Conservation (phyloP, 768 basidiomycete genomes). For the Macrolepiota fuliginosa region DNA sequence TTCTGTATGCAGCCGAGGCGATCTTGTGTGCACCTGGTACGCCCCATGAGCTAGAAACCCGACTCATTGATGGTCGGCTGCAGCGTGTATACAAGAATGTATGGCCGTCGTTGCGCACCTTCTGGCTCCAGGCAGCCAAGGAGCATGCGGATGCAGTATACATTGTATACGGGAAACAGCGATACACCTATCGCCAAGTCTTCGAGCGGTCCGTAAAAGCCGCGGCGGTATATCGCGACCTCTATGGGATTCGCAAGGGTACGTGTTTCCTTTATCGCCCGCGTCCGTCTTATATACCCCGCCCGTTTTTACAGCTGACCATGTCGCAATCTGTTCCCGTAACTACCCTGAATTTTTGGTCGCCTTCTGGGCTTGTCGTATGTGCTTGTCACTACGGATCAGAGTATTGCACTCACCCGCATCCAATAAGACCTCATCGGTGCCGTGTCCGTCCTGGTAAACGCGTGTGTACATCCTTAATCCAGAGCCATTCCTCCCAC, state of each 20-base stretch:
- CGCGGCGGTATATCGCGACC: slow-evolving; percentile 32
- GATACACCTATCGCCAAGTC: slow-evolving; percentile 40
- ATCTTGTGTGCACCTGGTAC: slow-evolving; percentile 38
- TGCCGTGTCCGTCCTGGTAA: slow-evolving; percentile 45
- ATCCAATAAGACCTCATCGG: slow-evolving; percentile 38
- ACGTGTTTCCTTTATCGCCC: neutral
- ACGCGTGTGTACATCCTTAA: slow-evolving; percentile 32
- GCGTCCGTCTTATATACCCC: neutral
- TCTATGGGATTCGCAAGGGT: slow-evolving; percentile 52
- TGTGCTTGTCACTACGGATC: slow-evolving; percentile 13
- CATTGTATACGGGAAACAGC: slow-evolving; percentile 46
- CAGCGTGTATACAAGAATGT: slow-evolving; percentile 52
- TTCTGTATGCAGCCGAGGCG: slow-evolving; percentile 24
- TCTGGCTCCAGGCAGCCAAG: slow-evolving; percentile 40
- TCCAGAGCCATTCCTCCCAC: neutral
- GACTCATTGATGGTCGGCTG: slow-evolving; percentile 40
- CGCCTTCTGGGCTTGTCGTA: slow-evolving; percentile 48
- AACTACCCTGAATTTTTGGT: slow-evolving; percentile 47
- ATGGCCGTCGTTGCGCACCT: slow-evolving; percentile 44
- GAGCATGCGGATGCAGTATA: slow-evolving; percentile 39
- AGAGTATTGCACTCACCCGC: neutral
- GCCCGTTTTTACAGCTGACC: slow-evolving; percentile 27
- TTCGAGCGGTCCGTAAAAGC: slow-evolving; percentile 33
- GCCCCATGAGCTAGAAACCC: slow-evolving; percentile 40
- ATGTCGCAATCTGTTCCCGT: slow-evolving; percentile 45